Base-by-base conservation (phyloP, 2,329 filamentous ascomycete species). In the Aspergillus floridensis region DNA sequence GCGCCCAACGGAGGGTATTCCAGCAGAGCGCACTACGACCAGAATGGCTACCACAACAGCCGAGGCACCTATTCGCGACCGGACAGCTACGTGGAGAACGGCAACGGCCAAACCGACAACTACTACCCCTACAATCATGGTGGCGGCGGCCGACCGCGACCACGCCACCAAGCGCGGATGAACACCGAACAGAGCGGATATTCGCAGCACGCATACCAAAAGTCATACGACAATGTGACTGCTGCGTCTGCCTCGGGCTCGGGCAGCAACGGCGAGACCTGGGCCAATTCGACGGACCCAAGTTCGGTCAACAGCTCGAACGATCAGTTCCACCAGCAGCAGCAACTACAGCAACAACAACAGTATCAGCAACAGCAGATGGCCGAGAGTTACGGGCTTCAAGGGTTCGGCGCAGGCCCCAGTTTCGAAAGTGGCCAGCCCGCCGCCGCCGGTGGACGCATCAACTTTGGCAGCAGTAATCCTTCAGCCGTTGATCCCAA, bases 261-360 rank as follows among this genome's bases (percentile, higher is more conserved):
- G 69, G 90, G 87, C 53, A 89, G 86, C 86, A 88, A 63, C 56
- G 80, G 81, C 56, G 92, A 96, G 59, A 87, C 87, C 12, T 88
- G 85, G 71, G 88, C 87, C 58, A 93, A 95, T 74, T 88, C 88
- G 65, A 96, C 92, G 60, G 92, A 96, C 72, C 93, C 91, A 79
- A 95, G 90, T 78, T 96, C 92, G 71, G 90, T 96, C 72, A 96
- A 96, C 77, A 96, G 91, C 78, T 96, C 92, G 1, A 86, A 96
- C 66, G 91, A 96, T 72, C 88, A 91, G 62, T 80, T 87, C 24
- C 79, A 82, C 54, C 73, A 75, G 50, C 70, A 68, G 57, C 63
- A 74, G 54, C 68, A 70, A 65, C 66, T 74, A 64, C 62, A 44
- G 6, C 16, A 76, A 67, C 66, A 74, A 67, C 61, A 41, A 8